A percentile compares a stretch with the other conserved stretches of the same genome.
Evolutionary conservation across 2,329 filamentous ascomycete species (phyloP).

Genomic region (Ploettnerulaceae sp.): DNA sequence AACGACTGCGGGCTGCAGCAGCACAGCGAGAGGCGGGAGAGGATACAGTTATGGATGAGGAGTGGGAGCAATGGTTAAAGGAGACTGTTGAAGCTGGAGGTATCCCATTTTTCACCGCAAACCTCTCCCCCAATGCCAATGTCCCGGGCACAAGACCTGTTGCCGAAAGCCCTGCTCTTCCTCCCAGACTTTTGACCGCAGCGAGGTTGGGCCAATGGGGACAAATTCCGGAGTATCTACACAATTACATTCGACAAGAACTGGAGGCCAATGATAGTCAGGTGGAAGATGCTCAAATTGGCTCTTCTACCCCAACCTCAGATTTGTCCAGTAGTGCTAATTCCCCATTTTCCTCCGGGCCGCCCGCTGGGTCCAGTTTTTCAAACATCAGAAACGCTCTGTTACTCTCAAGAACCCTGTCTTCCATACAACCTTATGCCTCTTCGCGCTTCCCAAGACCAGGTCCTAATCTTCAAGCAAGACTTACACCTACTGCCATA

Average conservation of each 20-base stretch:
- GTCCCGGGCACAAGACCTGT: conserved; percentile 35
- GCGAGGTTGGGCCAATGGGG: conserved; percentile 54
- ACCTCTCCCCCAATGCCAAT: conserved; percentile 30
- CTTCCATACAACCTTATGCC: too few species aligned
- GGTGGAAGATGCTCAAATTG: conserved; percentile 15
- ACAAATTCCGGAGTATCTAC: conserved; percentile 52
- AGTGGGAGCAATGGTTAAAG: conserved; percentile 72
- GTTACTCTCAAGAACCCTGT: too few species aligned
- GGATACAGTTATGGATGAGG: conserved; percentile 58
- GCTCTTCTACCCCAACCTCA: conserved; percentile 12
- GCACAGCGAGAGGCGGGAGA: conserved; percentile 56
- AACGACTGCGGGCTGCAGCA: conserved; percentile 59
- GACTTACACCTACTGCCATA: background rate
- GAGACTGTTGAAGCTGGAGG: conserved; percentile 61
- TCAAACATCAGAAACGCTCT: too few species aligned
- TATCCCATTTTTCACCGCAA: conserved; percentile 42
- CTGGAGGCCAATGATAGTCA: conserved; percentile 22
- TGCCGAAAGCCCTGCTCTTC: conserved; percentile 37
- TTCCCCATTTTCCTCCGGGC: background rate
- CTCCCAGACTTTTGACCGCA: conserved; percentile 48
- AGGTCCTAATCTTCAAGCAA: background rate
- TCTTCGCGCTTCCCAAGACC: too few species aligned
- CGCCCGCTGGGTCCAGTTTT: too few species aligned
- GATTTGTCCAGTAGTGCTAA: background rate
- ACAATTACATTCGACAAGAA: conserved; percentile 43